Base-by-base conservation (phyloP, 371 early-diverging fungal species). In the Gilbertella persicaria region DNA sequence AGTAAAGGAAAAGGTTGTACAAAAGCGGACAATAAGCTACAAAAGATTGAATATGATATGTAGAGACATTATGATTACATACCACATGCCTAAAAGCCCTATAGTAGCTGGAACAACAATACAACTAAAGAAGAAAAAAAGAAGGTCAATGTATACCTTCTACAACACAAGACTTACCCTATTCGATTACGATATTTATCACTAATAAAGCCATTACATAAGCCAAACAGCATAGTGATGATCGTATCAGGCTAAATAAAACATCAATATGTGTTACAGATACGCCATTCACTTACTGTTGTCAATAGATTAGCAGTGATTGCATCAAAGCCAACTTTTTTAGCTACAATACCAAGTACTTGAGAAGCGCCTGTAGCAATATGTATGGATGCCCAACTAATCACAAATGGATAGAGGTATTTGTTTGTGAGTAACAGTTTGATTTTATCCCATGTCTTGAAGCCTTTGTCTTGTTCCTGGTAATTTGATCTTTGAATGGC, bases 281-380 rank as follows among this genome's bases (percentile, higher is more conserved):
- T n/a, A n/a, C n/a, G n/a, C n/a, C n/a, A n/a, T n/a, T n/a, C n/a
- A 33, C 63, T 61, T 64, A 78, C 79, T n/a, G 75, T 67, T 0
- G 73, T 71, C 21, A 78, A 42, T 7, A 78, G 25, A 48, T 78
- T 78, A 2, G 79, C 66, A 19, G 75, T 65, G 17, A 78, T 61
- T n/a, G 79, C 67, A 48, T 73, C 79, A 55, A 60, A 78, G 0
- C 73, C 79, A 2, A 71, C 8, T 48, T 74, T 74, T 33, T 67
- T 78, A 10, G 71, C 62, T 2, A 75, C 70, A 25, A 78, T 73
- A 6, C 79, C 79, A 23, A 78, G 38, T 0, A 72, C 71, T 37
- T 65, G 69, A 9, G 59, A 13, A 3, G 73, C 71, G 5, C 75
- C 75, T 41, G 69, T 30, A 0, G 75, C 59, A 9, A 67, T 43